Evolutionary conservation across 306 rosid genomes (phyloP).

Genomic region (Trifolium pratense): DNA sequence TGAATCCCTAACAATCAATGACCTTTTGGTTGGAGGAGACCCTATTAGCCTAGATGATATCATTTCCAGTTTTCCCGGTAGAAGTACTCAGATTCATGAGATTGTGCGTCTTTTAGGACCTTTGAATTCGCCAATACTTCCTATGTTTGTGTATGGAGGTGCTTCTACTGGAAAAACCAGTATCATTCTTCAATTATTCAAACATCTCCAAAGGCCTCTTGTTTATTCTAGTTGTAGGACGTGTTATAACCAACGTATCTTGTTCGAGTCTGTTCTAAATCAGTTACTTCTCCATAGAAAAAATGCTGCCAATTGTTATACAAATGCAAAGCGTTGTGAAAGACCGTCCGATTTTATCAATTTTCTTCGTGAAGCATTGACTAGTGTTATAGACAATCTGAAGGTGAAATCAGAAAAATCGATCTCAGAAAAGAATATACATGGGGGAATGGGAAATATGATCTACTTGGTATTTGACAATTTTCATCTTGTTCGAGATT

Average conservation of each 20-base stretch:
- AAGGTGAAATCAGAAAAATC: conserved; percentile 53
- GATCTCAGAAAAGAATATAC: conserved; percentile 46
- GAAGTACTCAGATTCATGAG: conserved; percentile 70
- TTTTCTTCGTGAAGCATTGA: conserved; percentile 78
- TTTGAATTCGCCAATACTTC: conserved; percentile 75
- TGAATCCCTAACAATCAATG: conserved; percentile 53
- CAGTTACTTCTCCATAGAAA: conserved; percentile 76
- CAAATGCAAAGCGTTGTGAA: conserved; percentile 77
- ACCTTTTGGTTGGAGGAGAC: conserved; percentile 77
- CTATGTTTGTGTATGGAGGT: conserved; percentile 83
- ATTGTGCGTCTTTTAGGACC: conserved; percentile 72
- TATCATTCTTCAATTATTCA: conserved; percentile 62
- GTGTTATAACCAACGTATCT: conserved; percentile 73
- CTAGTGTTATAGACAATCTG: conserved; percentile 50
- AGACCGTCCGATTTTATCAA: conserved; percentile 83
- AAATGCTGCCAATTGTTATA: conserved; percentile 66
- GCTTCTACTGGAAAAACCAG: conserved; percentile 86
- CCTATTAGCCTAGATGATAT: conserved; percentile 65
- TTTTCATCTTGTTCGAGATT: conserved; percentile 77
- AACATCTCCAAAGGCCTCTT: conserved; percentile 79
- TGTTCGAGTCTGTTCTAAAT: conserved; percentile 83
- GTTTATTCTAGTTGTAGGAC: conserved; percentile 86
- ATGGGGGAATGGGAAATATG: conserved; percentile 67
- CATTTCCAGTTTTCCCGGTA: conserved; percentile 67
- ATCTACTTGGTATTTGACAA: conserved; percentile 84